These are phyloP conservation scores for Crithidia brevicula DNA, from an alignment of 208 protist genomes.

Conservation along the genomic window DNA sequence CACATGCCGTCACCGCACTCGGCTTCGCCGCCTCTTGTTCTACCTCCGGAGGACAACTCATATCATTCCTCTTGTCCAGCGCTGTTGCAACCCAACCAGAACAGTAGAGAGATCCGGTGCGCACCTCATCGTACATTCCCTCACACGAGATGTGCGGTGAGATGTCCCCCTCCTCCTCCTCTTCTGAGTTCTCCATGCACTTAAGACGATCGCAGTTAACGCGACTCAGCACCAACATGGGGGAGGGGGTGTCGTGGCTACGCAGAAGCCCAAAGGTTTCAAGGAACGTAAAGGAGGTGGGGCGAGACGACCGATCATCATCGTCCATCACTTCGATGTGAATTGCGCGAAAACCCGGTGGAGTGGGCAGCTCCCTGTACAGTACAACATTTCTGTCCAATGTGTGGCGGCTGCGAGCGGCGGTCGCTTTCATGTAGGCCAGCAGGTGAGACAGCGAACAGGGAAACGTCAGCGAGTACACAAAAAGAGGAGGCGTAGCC, in stretches of 20 bases:
- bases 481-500: conserved; percentile 1
- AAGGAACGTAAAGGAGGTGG: conserved; percentile 16
- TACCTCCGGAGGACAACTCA: too few species aligned
- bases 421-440: conserved; percentile 15
- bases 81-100: conserved; percentile 27
- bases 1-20: too few species aligned
- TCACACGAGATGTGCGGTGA: too few species aligned
- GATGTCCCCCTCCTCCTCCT: neutral
- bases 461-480: conserved; percentile 22
- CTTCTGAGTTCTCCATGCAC: neutral
- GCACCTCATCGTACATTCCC: neutral
- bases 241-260: neutral
- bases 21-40: too few species aligned
- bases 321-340: conserved; percentile 3
- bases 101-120: conserved; percentile 20
- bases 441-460: conserved; percentile 29
- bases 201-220: conserved; percentile 1
- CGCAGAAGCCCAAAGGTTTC: conserved; percentile 20
- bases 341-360: conserved; percentile 17
- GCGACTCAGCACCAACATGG: conserved; percentile 25
- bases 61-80: neutral
- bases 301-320: neutral
- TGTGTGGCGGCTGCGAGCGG: conserved; percentile 22
- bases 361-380: conserved; percentile 21
- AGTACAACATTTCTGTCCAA: conserved; percentile 1